A percentile compares a stretch with the other conserved stretches of the same genome.
These are phyloP conservation scores for Cladosporium oxysporum DNA, from an alignment of 2,329 filamentous ascomycete genomes.

Conservation along the genomic window DNA sequence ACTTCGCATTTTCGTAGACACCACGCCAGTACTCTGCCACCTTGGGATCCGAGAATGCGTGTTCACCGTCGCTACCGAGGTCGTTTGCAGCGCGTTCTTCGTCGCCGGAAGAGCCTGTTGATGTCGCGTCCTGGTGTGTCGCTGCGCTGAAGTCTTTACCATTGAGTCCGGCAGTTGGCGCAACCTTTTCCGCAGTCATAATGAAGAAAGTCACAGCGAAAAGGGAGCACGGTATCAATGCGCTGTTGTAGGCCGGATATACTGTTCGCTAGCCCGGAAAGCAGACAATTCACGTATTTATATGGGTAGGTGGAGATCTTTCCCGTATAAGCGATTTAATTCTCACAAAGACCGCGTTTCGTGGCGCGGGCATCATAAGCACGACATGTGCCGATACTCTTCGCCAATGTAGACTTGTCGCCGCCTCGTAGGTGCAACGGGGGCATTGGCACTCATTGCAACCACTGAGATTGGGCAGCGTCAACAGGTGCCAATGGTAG, in stretches of 20 bases:
- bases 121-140: background rate
- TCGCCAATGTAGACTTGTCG: background rate
- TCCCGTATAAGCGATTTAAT: background rate
- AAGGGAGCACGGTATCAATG: no score
- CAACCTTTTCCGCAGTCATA: slow-evolving; percentile 2
- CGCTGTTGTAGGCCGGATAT: background rate
- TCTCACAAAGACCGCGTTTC: background rate
- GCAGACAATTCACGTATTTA: background rate
- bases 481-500: background rate
- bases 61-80: slow-evolving; percentile 3
- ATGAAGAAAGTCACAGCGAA: background rate
- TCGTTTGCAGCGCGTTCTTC: background rate
- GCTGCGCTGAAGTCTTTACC: background rate
- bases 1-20: slow-evolving; percentile 54
- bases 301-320: background rate
- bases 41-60: slow-evolving; percentile 50
- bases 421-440: background rate
- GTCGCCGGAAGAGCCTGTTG: background rate
- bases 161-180: background rate
- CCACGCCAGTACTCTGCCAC: slow-evolving; percentile 54
- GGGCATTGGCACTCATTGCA: background rate
- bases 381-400: background rate
- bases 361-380: background rate
- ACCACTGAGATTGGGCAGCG: background rate
- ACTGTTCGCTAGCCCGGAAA: background rate